Conservation (phyloP, 2,329 filamentous ascomycete species). For the Colletotrichum theobromicola region DNA sequence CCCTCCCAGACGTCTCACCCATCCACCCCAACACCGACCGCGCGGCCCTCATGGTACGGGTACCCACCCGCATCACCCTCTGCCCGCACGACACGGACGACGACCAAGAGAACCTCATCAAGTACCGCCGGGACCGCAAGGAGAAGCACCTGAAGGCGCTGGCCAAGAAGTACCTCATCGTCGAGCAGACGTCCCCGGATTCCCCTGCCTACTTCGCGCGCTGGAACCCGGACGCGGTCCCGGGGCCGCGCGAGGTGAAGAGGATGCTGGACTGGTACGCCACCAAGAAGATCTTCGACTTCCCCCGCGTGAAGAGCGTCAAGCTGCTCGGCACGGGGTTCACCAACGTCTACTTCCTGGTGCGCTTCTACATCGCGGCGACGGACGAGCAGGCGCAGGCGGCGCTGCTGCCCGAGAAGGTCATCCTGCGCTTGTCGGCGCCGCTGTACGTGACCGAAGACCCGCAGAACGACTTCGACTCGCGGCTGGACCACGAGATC, state of each 20-base stretch:
- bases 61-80: not conserved
- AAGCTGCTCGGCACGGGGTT: not conserved
- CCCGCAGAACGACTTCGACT: not conserved
- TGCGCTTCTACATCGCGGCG: not conserved
- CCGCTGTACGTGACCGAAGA: constrained; percentile 6
- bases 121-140: not conserved
- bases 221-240: not conserved
- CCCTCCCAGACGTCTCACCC: not conserved
- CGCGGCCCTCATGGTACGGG: too few relatives aligned
- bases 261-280: not conserved
- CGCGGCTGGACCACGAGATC: constrained; percentile 14
- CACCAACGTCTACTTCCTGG: not conserved
- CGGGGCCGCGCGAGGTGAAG: not conserved
- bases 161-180: not conserved
- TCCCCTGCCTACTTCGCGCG: not conserved
- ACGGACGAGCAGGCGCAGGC: not conserved
- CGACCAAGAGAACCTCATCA: not conserved
- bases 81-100: not conserved
- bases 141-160: not conserved
- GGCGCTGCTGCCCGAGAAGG: not conserved
- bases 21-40: too few relatives aligned
- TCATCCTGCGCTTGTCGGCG: constrained; percentile 7
- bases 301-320: not conserved
- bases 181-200: not conserved
- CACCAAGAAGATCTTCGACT: not conserved